These are phyloP conservation scores for Kazachstania africana DNA, from an alignment of 805 yeast genomes.

Conservation along the genomic window DNA sequence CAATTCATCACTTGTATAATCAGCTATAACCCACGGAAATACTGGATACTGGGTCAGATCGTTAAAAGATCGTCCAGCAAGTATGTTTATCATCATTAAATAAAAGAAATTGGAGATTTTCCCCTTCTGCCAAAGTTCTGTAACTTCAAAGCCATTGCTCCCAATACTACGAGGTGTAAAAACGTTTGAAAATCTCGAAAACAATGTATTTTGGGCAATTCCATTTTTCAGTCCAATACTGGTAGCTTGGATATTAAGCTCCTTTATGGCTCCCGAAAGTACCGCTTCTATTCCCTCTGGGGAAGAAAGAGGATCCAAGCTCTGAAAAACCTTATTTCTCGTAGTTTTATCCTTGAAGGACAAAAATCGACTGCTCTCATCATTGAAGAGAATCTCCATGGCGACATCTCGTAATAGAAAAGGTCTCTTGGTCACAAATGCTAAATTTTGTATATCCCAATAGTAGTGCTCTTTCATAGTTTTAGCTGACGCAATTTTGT, in stretches of 20 bases:
- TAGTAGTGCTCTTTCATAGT: constrained; percentile 28
- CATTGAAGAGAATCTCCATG: constrained; percentile 59
- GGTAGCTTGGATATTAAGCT: constrained; percentile 32
- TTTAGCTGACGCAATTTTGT: constrained; percentile 9
- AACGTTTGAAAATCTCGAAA: constrained; percentile 34
- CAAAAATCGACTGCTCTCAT: constrained; percentile 59
- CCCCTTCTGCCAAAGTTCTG: constrained; percentile 66
- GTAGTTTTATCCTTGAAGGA: constrained; percentile 44
- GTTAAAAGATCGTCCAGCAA: constrained; percentile 83
- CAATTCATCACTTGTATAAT: constrained; percentile 59
- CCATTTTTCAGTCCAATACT: constrained; percentile 23
- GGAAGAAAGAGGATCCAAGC: constrained; percentile 37
- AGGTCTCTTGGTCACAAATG: constrained; percentile 60
- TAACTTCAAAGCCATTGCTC: constrained; percentile 31
- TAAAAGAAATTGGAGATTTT: constrained; percentile 76
- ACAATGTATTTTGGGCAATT: constrained; percentile 25
- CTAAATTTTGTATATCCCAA: constrained; percentile 52
- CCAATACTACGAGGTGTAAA: constrained; percentile 13
- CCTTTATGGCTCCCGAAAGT: constrained; percentile 39
- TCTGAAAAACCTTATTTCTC: constrained; percentile 46
- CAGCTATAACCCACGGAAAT: constrained; percentile 85
- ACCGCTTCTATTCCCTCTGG: constrained; percentile 43
- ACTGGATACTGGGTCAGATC: constrained; percentile 86
- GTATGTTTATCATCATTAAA: constrained; percentile 63
- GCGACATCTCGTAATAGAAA: constrained; percentile 74